A percentile compares a stretch with the other conserved stretches of the same genome.
Conservation (phyloP, 208 protist genomes). For the Trypanosoma lewisi region DNA sequence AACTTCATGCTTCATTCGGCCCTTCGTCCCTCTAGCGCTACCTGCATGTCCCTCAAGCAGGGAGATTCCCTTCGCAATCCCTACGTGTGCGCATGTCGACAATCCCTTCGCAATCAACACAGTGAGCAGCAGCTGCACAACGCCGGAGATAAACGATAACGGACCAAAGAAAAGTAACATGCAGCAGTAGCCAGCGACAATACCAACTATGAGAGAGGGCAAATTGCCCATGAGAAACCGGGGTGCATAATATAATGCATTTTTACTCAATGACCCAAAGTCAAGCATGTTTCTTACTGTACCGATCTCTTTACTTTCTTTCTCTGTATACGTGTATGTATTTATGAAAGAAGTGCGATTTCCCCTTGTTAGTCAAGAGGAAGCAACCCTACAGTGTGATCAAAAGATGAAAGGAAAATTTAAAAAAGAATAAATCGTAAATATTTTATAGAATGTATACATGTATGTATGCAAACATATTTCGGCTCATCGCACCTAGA, state of each 20-base stretch:
- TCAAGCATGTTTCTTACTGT: neutral
- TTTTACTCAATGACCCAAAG: neutral
- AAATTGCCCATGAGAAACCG: slow-evolving; percentile 48
- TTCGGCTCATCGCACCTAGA: no score
- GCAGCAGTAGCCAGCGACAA: slow-evolving; percentile 47
- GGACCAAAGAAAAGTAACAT: slow-evolving; percentile 50
- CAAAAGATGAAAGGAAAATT: no score
- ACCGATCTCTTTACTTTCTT: neutral
- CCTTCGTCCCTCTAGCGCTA: neutral
- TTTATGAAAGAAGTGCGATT: neutral
- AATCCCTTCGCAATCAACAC: slow-evolving; percentile 22
- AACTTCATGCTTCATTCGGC: neutral
- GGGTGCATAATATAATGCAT: slow-evolving; percentile 37
- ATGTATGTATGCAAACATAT: no score
- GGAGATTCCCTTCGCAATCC: slow-evolving; percentile 17
- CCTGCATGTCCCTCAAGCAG: slow-evolving; percentile 7
- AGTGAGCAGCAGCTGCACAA: slow-evolving; percentile 33
- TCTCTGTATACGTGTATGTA: neutral
- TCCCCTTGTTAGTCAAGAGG: no score
- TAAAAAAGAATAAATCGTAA: no score
- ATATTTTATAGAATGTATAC: no score
- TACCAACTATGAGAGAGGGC: slow-evolving; percentile 51
- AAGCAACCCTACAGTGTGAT: no score
- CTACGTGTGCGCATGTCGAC: slow-evolving; percentile 25
- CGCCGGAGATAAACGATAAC: slow-evolving; percentile 37